Evolutionary conservation across 768 basidiomycete genomes (phyloP).

Genomic region (Tulasnella sp.): DNA sequence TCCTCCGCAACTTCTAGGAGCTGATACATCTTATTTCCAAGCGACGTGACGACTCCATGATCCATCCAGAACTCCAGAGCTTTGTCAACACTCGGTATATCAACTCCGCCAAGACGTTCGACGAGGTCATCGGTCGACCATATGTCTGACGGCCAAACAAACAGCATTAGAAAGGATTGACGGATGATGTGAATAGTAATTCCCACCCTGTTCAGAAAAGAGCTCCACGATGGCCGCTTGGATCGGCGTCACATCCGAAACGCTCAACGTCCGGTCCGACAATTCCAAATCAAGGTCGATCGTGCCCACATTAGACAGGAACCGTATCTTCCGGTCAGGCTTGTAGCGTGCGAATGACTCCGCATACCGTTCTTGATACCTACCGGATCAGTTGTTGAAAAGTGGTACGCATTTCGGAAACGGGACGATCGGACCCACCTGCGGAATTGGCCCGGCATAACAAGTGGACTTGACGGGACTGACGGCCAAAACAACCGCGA

Average conservation of each 20-base stretch:
- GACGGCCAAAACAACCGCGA: constrained; percentile 94
- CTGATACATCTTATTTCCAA: constrained; percentile 41
- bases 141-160: constrained; percentile 31
- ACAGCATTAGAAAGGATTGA: neutral
- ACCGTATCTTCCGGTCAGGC: constrained; percentile 82
- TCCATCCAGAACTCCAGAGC: constrained; percentile 77
- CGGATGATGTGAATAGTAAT: neutral
- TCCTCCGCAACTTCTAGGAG: constrained; percentile 51
- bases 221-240: constrained; percentile 87
- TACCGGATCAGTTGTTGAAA: constrained; percentile 23
- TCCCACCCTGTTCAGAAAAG: constrained; percentile 57
- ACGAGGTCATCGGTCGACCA: constrained; percentile 66
- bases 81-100: constrained; percentile 50
- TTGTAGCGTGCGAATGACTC: constrained; percentile 71
- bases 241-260: constrained; percentile 63
- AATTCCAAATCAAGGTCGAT: constrained; percentile 71
- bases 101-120: constrained; percentile 48
- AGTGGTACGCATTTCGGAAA: neutral
- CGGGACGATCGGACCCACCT: constrained; percentile 31
- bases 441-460: constrained; percentile 76
- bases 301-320: constrained; percentile 81
- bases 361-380: constrained; percentile 64
- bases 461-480: constrained; percentile 45
- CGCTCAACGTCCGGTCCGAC: constrained; percentile 61
- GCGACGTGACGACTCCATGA: constrained; percentile 62